phyloP scores from a whole-genome alignment of 2,329 filamentous ascomycete species.

The Didymosphaeria variabile region DNA sequence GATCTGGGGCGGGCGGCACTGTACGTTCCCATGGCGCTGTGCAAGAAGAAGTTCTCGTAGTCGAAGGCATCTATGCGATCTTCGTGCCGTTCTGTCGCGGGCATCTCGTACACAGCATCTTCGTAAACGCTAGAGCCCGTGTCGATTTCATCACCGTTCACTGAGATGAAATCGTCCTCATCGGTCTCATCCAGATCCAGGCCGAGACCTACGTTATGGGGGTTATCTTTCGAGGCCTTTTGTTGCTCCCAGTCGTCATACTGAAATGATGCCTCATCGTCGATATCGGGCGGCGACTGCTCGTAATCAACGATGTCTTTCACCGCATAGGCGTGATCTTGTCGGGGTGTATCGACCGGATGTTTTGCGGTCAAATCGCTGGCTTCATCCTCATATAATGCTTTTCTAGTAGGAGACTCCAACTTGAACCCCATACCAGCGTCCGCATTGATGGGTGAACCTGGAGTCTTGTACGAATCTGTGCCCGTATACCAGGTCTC shows the following conservation, averaged over 20 bases:
- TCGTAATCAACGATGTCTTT: slow-evolving; percentile 7
- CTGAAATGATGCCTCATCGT: slow-evolving; percentile 33
- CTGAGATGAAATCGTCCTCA: slow-evolving; percentile 53
- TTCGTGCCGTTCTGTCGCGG: slow-evolving; percentile 73
- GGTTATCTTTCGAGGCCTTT: slow-evolving; percentile 45
- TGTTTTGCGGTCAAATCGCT: slow-evolving; percentile 21
- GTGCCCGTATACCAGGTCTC: slow-evolving; percentile 64
- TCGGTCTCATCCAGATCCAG: slow-evolving; percentile 29
- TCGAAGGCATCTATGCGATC: slow-evolving; percentile 95
- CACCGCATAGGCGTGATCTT: slow-evolving; percentile 10
- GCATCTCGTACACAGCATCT: slow-evolving; percentile 54
- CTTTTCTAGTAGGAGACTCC: slow-evolving; percentile 34
- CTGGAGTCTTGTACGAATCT: slow-evolving; percentile 37
- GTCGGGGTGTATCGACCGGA: slow-evolving; percentile 8
- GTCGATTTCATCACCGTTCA: slow-evolving; percentile 39
- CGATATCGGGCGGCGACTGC: slow-evolving; percentile 25
- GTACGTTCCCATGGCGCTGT: slow-evolving; percentile 87
- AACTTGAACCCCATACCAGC: slow-evolving; percentile 42
- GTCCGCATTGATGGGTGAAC: slow-evolving; percentile 35
- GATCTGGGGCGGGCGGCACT: slow-evolving; percentile 65
- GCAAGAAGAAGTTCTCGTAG: slow-evolving; percentile 94
- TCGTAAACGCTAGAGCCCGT: slow-evolving; percentile 53
- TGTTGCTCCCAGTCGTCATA: slow-evolving; percentile 31
- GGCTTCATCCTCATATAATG: slow-evolving; percentile 31
- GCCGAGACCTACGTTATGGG: slow-evolving; percentile 1